Evolutionary conservation across 78 protist species (phyloP).

Genomic region (Pigoraptor vietnamica): DNA sequence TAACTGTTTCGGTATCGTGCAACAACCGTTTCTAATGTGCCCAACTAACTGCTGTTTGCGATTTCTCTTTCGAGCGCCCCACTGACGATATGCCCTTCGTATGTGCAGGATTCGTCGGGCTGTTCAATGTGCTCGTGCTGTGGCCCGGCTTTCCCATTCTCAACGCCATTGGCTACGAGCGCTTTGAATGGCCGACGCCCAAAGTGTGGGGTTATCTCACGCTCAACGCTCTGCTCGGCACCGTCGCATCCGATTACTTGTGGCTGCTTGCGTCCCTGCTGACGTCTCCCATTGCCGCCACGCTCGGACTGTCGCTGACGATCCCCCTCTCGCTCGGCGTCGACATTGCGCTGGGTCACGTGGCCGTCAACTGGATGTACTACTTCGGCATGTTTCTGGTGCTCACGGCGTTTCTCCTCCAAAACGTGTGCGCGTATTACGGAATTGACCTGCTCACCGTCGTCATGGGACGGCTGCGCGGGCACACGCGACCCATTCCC

Average conservation of each 20-base stretch:
- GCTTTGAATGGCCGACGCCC: not conserved
- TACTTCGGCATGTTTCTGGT: not conserved
- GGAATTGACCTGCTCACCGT: not conserved
- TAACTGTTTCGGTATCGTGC: too few relatives aligned
- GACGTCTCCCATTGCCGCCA: constrained; percentile 61
- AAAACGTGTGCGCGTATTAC: not conserved
- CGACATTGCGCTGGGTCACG: constrained; percentile 20
- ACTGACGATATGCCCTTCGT: too few relatives aligned
- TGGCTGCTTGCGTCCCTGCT: constrained; percentile 62
- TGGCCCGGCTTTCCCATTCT: constrained; percentile 32
- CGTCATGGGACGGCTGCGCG: not conserved
- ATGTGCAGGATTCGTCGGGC: constrained; percentile 54
- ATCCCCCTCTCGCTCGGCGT: constrained; percentile 62
- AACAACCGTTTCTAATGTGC: too few relatives aligned
- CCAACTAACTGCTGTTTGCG: too few relatives aligned
- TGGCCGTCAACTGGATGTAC: not conserved
- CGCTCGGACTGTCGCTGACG: constrained; percentile 69
- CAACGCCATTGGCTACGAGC: constrained; percentile 29
- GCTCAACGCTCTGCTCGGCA: constrained; percentile 48
- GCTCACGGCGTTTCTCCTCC: not conserved
- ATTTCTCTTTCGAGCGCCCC: too few relatives aligned
- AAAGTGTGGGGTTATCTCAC: not conserved
- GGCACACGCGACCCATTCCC: not conserved
- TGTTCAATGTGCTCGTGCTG: not conserved
- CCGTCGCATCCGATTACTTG: constrained; percentile 52